Evolutionary conservation across 768 basidiomycete species (phyloP).

Genomic region (Lepiota brunneoincarnata): DNA sequence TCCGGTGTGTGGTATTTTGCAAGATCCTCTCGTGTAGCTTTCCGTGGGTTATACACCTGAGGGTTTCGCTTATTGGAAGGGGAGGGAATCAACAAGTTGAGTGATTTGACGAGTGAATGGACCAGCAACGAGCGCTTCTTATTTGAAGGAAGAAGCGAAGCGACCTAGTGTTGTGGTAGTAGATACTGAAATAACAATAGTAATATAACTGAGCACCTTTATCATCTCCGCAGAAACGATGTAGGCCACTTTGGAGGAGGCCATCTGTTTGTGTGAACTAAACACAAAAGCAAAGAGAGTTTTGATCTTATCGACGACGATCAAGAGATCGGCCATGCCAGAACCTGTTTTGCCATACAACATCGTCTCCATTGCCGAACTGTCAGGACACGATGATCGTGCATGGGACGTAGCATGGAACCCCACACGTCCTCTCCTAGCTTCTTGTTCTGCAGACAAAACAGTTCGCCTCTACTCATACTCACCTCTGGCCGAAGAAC

Average conservation of each 20-base stretch:
- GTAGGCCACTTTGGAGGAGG: conserved; percentile 34
- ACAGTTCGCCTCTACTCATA: conserved; percentile 85
- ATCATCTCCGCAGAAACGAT: conserved; percentile 57
- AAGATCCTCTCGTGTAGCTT: conserved; percentile 58
- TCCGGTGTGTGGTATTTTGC: conserved; percentile 65
- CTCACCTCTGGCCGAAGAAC: conserved; percentile 20
- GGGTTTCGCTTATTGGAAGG: conserved; percentile 27
- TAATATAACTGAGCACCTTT: conserved; percentile 32
- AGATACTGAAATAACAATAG: neutral
- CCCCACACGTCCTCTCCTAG: conserved; percentile 73
- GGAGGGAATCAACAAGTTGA: conserved; percentile 42
- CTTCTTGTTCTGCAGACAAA: conserved; percentile 95
- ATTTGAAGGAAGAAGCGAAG: conserved; percentile 67
- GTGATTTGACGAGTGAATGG: conserved; percentile 56
- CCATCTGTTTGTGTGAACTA: neutral
- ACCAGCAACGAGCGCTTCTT: conserved; percentile 61
- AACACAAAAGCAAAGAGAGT: conserved; percentile 6
- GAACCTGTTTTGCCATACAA: neutral
- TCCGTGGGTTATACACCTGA: conserved; percentile 48
- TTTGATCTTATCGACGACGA: too few relatives aligned
- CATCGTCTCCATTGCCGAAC: neutral
- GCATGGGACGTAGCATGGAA: conserved; percentile 93
- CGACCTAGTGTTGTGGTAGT: conserved; percentile 22
- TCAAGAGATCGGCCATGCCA: conserved; percentile 1
- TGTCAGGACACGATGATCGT: conserved; percentile 72